Conservation (phyloP, 352 stramenopile species). For the Phytophthora kernoviae region DNA sequence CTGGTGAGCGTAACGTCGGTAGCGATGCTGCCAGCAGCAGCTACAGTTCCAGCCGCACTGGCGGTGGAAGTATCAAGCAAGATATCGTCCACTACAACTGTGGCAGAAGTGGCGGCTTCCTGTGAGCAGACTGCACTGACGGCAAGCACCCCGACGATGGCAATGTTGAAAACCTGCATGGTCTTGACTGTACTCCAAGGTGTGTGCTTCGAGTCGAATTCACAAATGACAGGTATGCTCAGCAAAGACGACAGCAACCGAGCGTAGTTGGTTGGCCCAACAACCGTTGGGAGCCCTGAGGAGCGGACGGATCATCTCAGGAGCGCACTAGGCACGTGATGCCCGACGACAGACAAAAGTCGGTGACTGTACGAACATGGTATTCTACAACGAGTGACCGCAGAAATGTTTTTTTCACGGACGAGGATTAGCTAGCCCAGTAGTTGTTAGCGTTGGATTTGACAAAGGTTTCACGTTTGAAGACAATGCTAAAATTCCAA, state of each 20-base stretch:
- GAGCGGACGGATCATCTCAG: conserved; percentile 2
- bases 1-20: conserved; percentile 7
- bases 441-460: too few relatives aligned
- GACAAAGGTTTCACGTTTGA: too few relatives aligned
- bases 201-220: conserved; percentile 1
- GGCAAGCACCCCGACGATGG: neutral
- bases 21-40: conserved; percentile 10
- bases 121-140: neutral
- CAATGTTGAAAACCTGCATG: neutral
- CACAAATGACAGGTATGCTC: neutral
- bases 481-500: too few relatives aligned
- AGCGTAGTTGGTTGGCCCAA: neutral
- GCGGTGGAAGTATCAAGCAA: neutral
- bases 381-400: neutral
- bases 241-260: neutral
- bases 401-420: too few relatives aligned
- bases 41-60: neutral
- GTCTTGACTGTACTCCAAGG: neutral
- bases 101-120: neutral
- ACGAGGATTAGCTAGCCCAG: too few relatives aligned
- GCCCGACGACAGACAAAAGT: neutral
- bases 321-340: neutral
- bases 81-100: neutral
- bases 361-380: neutral
- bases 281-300: too few relatives aligned